Percentiles rank a stretch among this genome's conserved stretches.
Evolutionary conservation across 2,329 filamentous ascomycete genomes (phyloP).

Genomic region (Lithohypha guttulata): DNA sequence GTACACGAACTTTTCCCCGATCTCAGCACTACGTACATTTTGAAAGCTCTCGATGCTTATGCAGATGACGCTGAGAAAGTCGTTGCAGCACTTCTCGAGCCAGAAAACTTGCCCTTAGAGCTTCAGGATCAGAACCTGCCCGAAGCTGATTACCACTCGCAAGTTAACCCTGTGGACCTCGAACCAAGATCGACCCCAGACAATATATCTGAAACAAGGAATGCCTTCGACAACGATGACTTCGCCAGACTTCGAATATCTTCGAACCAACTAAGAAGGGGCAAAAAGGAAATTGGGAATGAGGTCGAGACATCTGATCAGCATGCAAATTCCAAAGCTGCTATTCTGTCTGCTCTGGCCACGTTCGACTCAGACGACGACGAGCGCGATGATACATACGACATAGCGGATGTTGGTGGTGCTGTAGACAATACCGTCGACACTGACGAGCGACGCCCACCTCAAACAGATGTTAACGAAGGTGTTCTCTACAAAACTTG

Average conservation of each 20-base stretch:
- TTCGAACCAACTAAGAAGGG: slow-evolving; percentile 62
- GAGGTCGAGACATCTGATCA: slow-evolving; percentile 29
- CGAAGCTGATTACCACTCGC: slow-evolving; percentile 10
- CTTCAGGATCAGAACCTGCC: slow-evolving; percentile 38
- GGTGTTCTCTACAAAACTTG: slow-evolving; percentile 64
- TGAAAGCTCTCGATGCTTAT: slow-evolving; percentile 70
- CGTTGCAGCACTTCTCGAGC: slow-evolving; percentile 67
- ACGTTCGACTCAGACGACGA: slow-evolving; percentile 91
- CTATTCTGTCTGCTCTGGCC: slow-evolving; percentile 77
- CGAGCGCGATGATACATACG: slow-evolving; percentile 94
- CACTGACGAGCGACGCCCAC: slow-evolving; percentile 12
- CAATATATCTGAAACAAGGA: slow-evolving; percentile 49
- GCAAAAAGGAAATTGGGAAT: slow-evolving; percentile 40
- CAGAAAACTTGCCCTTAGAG: slow-evolving; percentile 57
- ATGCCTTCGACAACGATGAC: slow-evolving; percentile 71
- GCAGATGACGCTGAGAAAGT: slow-evolving; percentile 65
- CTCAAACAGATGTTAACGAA: slow-evolving; percentile 40
- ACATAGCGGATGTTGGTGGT: slow-evolving; percentile 81
- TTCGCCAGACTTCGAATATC: slow-evolving; percentile 61
- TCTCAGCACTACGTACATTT: slow-evolving; percentile 70
- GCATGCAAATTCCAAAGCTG: slow-evolving; percentile 62
- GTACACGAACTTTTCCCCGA: slow-evolving; percentile 92
- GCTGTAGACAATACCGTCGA: slow-evolving; percentile 55
- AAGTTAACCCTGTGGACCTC: slow-evolving; percentile 31
- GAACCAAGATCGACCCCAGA: slow-evolving; percentile 36